These are phyloP conservation scores for Smallanthus sonchifolius DNA, from an alignment of 129 eudicot species.

Conservation along the genomic window DNA sequence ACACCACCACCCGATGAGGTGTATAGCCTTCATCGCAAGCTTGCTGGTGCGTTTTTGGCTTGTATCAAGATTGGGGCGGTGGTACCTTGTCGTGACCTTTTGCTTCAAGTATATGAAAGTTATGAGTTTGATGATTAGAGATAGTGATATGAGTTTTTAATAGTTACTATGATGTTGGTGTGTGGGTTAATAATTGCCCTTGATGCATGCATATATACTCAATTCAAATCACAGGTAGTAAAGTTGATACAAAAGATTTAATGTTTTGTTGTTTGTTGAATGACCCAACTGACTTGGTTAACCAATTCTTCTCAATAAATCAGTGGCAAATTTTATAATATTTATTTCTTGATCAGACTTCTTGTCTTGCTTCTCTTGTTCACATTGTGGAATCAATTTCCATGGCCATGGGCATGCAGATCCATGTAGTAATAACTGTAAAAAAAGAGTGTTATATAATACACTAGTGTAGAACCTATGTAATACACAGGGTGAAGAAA, in stretches of 20 bases:
- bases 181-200: conserved; percentile 17
- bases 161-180: not conserved
- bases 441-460: too few species aligned
- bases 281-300: not conserved
- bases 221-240: conserved; percentile 3
- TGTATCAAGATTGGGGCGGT: conserved; percentile 91
- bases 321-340: not conserved
- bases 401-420: too few species aligned
- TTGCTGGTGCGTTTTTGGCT: conserved; percentile 95
- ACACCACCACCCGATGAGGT: conserved; percentile 99
- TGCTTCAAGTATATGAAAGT: conserved; percentile 58
- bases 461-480: too few species aligned
- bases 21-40: conserved; percentile 91
- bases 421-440: too few species aligned
- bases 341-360: not conserved
- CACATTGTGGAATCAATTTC: not conserved
- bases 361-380: not conserved
- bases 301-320: conserved; percentile 1
- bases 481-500: too few species aligned
- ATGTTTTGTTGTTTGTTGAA: not conserved
- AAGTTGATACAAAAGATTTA: conserved; percentile 8
- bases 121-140: conserved; percentile 55
- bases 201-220: conserved; percentile 16
- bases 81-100: conserved; percentile 79
- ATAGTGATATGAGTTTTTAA: not conserved